Base-by-base conservation (phyloP, 2,329 filamentous ascomycete species). In the Neocatenulostroma microsporum region DNA sequence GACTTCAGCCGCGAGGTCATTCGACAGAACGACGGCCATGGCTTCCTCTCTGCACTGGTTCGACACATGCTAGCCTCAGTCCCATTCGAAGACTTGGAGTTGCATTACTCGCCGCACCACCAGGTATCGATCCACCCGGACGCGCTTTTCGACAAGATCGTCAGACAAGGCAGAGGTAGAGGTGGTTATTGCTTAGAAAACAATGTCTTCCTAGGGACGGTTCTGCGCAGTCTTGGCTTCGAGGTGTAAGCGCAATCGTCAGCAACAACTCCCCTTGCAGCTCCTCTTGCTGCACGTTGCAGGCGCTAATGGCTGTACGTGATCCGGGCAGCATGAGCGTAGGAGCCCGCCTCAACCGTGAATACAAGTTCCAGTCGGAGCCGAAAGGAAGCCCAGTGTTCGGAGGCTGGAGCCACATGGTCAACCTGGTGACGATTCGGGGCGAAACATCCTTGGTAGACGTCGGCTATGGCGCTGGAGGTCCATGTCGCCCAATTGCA, bases 101-200 rank as follows among this genome's bases (percentile, higher is more conserved):
- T 78, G 35, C 75, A 78, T 49, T 73, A 73, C 49, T 69, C 68
- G 2, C 56, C 59, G n/a, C 59, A 64, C 29, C 67, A 66, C 34
- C 54, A 54, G 15, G 63, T 76, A 26, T 66, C 66, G 2, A 56
- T 75, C 19, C 64, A 76, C 35, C 61, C 68, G 0, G 54, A 70
- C 10, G 54, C 56, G 2, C 53, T 78, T 6, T 78, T 68, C 50
- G 57, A 66, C 19, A 78, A 78, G 51, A 62, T 78, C 21, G 64
- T 56, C 6, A 49, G 62, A 5, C 39, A 70, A 2, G 59, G 60
- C 19, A 44, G 38, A 30, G 62, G 64, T 2, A 55, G 72, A 30
- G 74, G 75, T 23, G 75, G 74, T 2, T 78, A 78, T 41, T 78
- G 74, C 53, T 74, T 78, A 70, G 74, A 78, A 52, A 73, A 68